Evolutionary conservation across 2,329 filamentous ascomycete species (phyloP).

Genomic region (Calonectria multiphialidica): DNA sequence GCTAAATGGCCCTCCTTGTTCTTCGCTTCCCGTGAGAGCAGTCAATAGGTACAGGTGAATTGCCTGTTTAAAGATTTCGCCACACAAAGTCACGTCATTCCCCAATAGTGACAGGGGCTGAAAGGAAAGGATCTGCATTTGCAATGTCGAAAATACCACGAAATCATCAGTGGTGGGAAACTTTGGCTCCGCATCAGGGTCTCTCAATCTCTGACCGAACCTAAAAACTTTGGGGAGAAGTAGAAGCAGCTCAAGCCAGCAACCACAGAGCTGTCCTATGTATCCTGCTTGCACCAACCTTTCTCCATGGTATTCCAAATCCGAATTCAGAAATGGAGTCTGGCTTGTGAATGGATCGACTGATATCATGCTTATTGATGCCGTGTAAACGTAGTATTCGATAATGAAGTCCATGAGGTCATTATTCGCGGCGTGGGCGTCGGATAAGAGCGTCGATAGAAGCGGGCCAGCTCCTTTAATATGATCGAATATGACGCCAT

Average conservation of each 20-base stretch:
- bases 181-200: neutral
- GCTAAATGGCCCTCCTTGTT: neutral
- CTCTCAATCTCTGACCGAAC: neutral
- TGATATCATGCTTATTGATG: constrained; percentile 54
- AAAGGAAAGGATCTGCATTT: neutral
- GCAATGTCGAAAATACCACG: neutral
- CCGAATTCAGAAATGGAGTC: neutral
- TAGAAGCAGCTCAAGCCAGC: constrained; percentile 2
- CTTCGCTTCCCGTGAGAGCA: neutral
- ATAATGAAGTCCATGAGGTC: constrained; percentile 52
- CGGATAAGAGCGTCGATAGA: neutral
- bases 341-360: constrained; percentile 35
- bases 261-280: neutral
- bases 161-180: neutral
- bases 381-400: constrained; percentile 55
- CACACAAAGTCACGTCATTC: neutral
- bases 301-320: neutral
- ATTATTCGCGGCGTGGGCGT: constrained; percentile 38
- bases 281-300: neutral
- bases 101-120: neutral
- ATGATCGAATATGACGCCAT: neutral
- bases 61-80: neutral
- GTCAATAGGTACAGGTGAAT: neutral
- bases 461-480: neutral
- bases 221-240: neutral